Conservation (phyloP, 2,329 filamentous ascomycete species). For the Talaromyces sp. region DNA sequence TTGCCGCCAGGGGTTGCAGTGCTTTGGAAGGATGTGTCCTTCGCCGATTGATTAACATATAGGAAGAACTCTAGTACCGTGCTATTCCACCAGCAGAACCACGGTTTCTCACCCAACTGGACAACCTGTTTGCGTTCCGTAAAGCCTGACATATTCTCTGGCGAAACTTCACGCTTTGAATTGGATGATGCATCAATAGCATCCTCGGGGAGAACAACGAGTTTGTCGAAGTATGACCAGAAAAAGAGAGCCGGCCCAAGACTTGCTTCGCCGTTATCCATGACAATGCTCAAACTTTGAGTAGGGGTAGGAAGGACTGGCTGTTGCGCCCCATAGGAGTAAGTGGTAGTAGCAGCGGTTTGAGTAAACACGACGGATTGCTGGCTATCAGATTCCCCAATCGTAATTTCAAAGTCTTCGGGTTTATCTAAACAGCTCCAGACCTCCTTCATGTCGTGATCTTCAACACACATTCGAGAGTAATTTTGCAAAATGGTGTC, state of each 20-base stretch:
- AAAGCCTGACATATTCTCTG: slow-evolving; percentile 22
- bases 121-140: slow-evolving; percentile 45
- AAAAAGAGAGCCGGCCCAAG: slow-evolving; percentile 68
- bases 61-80: slow-evolving; percentile 70
- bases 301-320: slow-evolving; percentile 50
- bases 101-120: slow-evolving; percentile 62
- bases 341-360: slow-evolving; percentile 40
- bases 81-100: slow-evolving; percentile 71
- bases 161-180: slow-evolving; percentile 33
- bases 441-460: slow-evolving; percentile 48
- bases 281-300: slow-evolving; percentile 57
- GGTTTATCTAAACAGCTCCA: slow-evolving; percentile 53
- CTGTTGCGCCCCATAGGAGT: slow-evolving; percentile 65
- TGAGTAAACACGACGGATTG: slow-evolving; percentile 43
- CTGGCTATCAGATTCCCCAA: slow-evolving; percentile 28
- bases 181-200: slow-evolving; percentile 33
- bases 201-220: slow-evolving; percentile 57
- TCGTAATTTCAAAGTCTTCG: slow-evolving; percentile 35
- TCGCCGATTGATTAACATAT: slow-evolving; percentile 59
- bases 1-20: slow-evolving; percentile 21
- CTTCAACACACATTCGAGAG: slow-evolving; percentile 54
- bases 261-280: slow-evolving; percentile 58
- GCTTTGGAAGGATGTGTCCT: slow-evolving; percentile 22
- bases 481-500: slow-evolving; percentile 52
- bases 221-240: slow-evolving; percentile 63